phyloP scores from a whole-genome alignment of 805 yeast species.

The Metschnikowia lachancei region DNA sequence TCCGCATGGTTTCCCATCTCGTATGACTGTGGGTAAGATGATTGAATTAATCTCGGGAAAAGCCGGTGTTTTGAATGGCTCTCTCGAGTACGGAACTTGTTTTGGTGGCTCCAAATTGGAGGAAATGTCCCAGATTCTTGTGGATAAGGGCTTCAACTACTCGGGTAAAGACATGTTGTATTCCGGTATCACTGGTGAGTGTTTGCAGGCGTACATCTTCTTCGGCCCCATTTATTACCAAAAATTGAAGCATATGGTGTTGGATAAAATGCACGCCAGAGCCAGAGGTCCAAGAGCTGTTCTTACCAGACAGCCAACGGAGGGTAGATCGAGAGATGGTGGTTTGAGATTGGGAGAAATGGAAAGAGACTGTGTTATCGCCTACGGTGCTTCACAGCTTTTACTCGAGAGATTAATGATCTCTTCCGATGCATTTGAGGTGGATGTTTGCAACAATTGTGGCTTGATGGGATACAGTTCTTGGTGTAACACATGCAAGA shows the following conservation, averaged over 20 bases:
- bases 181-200: slow-evolving; percentile 96
- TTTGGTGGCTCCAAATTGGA: slow-evolving; percentile 97
- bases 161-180: slow-evolving; percentile 98
- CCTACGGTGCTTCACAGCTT: slow-evolving; percentile 90
- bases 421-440: slow-evolving; percentile 96
- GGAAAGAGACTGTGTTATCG: slow-evolving; percentile 99
- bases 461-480: slow-evolving; percentile 97
- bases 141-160: slow-evolving; percentile 88
- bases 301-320: slow-evolving; percentile 87
- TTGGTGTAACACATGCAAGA: slow-evolving; percentile 97
- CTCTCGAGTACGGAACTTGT: slow-evolving; percentile 94
- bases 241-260: slow-evolving; percentile 96
- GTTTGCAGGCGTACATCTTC: slow-evolving; percentile 94
- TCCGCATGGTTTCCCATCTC: slow-evolving; percentile 99
- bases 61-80: slow-evolving; percentile 93
- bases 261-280: slow-evolving; percentile 99
- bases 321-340: slow-evolving; percentile 98
- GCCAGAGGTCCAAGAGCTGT: slow-evolving; percentile 99
- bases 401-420: slow-evolving; percentile 92
- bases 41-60: slow-evolving; percentile 93
- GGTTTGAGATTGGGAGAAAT: slow-evolving; percentile 98
- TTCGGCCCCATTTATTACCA: slow-evolving; percentile 98
- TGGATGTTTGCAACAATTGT: slow-evolving; percentile 89
- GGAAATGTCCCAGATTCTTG: slow-evolving; percentile 88
- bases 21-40: slow-evolving; percentile 99